Evolutionary conservation across 2,329 filamentous ascomycete species (phyloP), one percentile per base, ranked within the genome.

Genomic region (Fusarium transvaalense): DNA sequence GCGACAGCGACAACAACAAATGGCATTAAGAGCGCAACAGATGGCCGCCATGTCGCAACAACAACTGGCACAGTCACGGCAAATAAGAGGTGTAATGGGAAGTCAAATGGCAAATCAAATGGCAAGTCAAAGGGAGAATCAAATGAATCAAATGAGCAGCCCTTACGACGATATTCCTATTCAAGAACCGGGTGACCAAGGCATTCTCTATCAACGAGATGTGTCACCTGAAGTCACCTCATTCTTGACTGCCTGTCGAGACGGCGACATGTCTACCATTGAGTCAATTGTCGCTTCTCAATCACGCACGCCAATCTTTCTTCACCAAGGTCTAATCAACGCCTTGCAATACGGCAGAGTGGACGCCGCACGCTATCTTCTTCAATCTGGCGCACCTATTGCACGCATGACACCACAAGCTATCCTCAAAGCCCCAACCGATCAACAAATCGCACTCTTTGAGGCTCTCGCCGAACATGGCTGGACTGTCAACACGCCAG

Each of bases 321-420:
- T 63, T 4, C 42, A 57, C 5, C n/a, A 21, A 17, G 58, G 61
- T 15, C 27, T 63, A 1, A 19, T 48, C 13, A 56, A 32, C 1
- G 52, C 59, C 2, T 14, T 73, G 10, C 6, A 25, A 3, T 41
- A 41, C 9, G 71, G 71, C 13, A 63, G 68, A 3, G 38, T 66
- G 43, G 63, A 68, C 3, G 17, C 43, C 3, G 35, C 31, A 5
- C 68, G 35, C 5, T 41, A 47, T 9, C 39, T 73, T 7, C 58
- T 73, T 7, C 41, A 38, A 1, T 23, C 27, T 5, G 66, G 71
- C 2, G 58, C 68, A 4, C 71, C 71, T 3, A 60, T 73, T 17
- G 27, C 50, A 17, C 59, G 54, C 14, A 15, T 21, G 9, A 64
- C 68, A 0, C 57, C 71, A 13, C 12, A 14, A 0, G 19, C 52